phyloP scores from a whole-genome alignment of 2,329 filamentous ascomycete genomes.

The Phyllosticta citriasiana region DNA sequence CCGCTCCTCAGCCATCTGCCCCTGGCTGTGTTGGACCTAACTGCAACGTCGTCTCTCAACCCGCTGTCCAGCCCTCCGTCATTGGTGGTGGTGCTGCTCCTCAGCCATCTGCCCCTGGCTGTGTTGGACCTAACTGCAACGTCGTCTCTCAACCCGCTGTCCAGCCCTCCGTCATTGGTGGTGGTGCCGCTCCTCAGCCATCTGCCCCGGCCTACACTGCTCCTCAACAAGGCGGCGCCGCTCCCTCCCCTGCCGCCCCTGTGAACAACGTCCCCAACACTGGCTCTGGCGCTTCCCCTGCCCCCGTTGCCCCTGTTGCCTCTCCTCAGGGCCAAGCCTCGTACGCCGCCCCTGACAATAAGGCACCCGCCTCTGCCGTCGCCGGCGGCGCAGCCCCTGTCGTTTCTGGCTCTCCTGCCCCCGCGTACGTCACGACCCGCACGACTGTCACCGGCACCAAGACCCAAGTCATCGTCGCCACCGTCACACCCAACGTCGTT shows the following conservation, averaged over 20 bases:
- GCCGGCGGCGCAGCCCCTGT: neutral
- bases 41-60: no score
- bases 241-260: no score
- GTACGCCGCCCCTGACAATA: neutral
- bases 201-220: neutral
- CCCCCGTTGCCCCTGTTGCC: neutral
- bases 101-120: neutral
- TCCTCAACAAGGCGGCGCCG: neutral
- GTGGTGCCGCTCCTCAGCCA: neutral
- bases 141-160: neutral
- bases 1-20: no score
- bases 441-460: neutral
- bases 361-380: neutral
- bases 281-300: no score
- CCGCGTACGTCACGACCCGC: neutral
- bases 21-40: no score
- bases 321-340: neutral
- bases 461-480: neutral
- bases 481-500: constrained; percentile 30
- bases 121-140: neutral
- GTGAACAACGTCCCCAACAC: neutral
- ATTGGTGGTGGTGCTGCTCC: neutral
- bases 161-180: neutral
- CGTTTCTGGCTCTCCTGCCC: constrained; percentile 6
- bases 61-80: neutral